Conservation (phyloP, 495 filamentous ascomycete species). For the Lentithecium fluviatile region DNA sequence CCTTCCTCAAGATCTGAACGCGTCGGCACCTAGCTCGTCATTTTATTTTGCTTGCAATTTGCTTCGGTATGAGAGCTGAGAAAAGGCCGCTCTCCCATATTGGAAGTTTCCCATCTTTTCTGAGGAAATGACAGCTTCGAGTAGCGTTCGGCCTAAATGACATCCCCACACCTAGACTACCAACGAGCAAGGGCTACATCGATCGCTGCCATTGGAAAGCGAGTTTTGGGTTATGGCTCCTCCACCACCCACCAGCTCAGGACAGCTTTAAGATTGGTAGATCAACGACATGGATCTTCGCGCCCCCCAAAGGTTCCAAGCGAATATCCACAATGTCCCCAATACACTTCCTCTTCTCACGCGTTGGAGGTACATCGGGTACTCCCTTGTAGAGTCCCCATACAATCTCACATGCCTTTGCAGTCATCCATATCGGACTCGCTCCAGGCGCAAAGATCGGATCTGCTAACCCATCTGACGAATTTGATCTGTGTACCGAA, state of each 20-base stretch:
- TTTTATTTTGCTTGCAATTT: no score
- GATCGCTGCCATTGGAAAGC: no score
- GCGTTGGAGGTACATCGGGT: slow-evolving; percentile 50
- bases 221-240: no score
- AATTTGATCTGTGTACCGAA: slow-evolving; percentile 36
- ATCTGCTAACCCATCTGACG: slow-evolving; percentile 39
- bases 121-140: no score
- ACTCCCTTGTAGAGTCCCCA: slow-evolving; percentile 51
- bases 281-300: slow-evolving; percentile 61
- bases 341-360: slow-evolving; percentile 40
- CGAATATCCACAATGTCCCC: slow-evolving; percentile 47
- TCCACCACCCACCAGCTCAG: background rate
- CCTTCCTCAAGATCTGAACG: no score
- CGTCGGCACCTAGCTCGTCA: no score
- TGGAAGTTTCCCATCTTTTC: no score
- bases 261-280: slow-evolving; percentile 43
- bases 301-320: slow-evolving; percentile 57
- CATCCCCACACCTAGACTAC: no score
- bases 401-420: slow-evolving; percentile 53
- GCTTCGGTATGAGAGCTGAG: no score
- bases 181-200: no score
- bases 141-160: no score
- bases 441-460: slow-evolving; percentile 50
- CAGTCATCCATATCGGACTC: slow-evolving; percentile 47
- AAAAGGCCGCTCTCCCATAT: no score